phyloP scores from a whole-genome alignment of 1,139 yeast species.

The Taiozyma onychis region DNA sequence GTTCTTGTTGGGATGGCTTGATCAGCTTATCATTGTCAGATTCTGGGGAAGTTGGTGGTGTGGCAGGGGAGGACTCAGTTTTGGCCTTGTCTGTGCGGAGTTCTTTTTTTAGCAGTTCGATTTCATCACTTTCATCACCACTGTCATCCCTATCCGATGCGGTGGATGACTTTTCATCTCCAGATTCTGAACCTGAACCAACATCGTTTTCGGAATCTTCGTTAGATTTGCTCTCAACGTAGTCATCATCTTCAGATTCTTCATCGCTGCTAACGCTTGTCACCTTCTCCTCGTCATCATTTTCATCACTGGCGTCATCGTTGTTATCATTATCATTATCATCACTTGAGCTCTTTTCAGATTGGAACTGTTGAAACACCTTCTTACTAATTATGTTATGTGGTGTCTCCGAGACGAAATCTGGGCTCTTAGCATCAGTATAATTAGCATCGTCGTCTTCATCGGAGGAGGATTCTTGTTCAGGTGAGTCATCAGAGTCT shows the following conservation, averaged over 20 bases:
- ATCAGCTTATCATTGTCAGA: constrained; percentile 17
- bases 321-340: constrained; percentile 11
- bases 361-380: constrained; percentile 14
- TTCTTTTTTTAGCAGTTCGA: constrained; percentile 28
- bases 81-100: constrained; percentile 32
- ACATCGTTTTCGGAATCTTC: constrained; percentile 10
- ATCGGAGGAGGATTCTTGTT: constrained; percentile 11
- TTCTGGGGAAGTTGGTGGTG: constrained; percentile 22
- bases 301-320: constrained; percentile 4
- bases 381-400: constrained; percentile 15
- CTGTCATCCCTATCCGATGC: constrained; percentile 3
- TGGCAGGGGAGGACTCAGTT: constrained; percentile 11
- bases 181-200: constrained; percentile 5
- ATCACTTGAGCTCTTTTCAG: constrained; percentile 4
- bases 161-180: constrained; percentile 12
- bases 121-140: constrained; percentile 7
- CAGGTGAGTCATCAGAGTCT: constrained; percentile 11
- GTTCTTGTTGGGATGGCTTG: constrained; percentile 9
- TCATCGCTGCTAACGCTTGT: constrained; percentile 9
- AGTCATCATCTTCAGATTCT: constrained; percentile 17
- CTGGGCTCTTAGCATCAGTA: constrained; percentile 10
- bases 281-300: constrained; percentile 18
- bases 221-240: constrained; percentile 7
- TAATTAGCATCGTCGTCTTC: constrained; percentile 18
- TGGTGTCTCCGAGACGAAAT: constrained; percentile 10